Conservation (phyloP, 176 grass and related monocot species). For the Tillandsia fasciculata region DNA sequence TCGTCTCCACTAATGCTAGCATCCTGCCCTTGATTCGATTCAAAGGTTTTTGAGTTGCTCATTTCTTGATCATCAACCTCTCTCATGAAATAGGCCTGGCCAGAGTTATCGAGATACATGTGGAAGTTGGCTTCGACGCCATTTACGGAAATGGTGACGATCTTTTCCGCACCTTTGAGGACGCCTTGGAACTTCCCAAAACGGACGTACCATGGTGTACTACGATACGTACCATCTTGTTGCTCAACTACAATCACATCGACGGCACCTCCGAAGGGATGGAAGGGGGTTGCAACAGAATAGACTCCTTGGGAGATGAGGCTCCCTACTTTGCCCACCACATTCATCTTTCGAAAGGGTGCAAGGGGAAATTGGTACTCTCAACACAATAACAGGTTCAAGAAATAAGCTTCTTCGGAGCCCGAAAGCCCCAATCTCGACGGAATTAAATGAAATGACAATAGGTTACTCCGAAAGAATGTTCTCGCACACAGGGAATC, state of each 20-base stretch:
- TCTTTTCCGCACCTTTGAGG: conserved; percentile 85
- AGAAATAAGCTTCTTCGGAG: neutral
- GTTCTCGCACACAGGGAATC: no score
- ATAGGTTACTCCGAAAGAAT: no score
- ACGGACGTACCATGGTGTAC: conserved; percentile 97
- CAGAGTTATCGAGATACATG: conserved; percentile 94
- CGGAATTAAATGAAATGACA: no score
- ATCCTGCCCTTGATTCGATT: conserved; percentile 40
- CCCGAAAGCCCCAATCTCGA: no score
- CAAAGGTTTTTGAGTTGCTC: conserved; percentile 21
- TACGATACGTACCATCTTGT: conserved; percentile 87
- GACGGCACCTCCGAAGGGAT: conserved; percentile 87
- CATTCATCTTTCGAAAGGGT: conserved; percentile 41
- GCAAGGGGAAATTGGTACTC: neutral
- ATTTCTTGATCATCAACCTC: conserved; percentile 42
- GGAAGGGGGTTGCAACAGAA: conserved; percentile 91
- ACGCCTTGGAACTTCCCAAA: conserved; percentile 99
- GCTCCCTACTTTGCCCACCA: conserved; percentile 77
- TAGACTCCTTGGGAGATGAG: conserved; percentile 94
- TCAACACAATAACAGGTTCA: neutral
- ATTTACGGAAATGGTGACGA: conserved; percentile 84
- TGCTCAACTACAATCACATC: conserved; percentile 92
- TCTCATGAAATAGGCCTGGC: conserved; percentile 91
- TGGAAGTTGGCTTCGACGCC: conserved; percentile 71
- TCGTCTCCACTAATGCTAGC: conserved; percentile 28